Evolutionary conservation across 164 flowering plant species (phyloP), one percentile per base, ranked within the genome.

Genomic region (Vitis rotundifolia): DNA sequence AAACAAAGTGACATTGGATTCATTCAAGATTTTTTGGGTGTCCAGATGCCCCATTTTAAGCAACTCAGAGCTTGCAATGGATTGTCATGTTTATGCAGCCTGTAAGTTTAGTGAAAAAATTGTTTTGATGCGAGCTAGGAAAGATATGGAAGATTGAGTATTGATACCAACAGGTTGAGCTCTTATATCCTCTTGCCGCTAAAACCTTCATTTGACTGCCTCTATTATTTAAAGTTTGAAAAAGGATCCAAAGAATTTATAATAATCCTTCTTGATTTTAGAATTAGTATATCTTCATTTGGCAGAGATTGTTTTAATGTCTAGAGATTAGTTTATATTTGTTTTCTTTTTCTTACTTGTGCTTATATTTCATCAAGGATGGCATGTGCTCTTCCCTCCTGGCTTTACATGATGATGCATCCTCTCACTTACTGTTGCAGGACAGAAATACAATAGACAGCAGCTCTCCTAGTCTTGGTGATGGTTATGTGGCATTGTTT

Each of bases 401-500:
- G 8, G 11, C 9, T 49, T 8, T 54, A 50, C 28, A 10, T 31
- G 61, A 28, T 16, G 68, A 4, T 10, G 22, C 12, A 14, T 57
- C 50, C 54, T 65, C 18, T 49, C 26, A 66, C 50, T 64, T 65
- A 51, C 66, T 13, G 15, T 76, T 71, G 77, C 81, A 88, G 93
- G 86, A 84, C 26, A 54, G 19, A 59, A 83, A 78, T 52, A 76
- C 71, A 68, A 49, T 70, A 56, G 73, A 59, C 16, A 63, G 67
- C 29, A 66, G 72, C 61, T 72, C 82, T 57, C 54, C 83, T 55
- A 76, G 73, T 77, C 28, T 79, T 70, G 81, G 82, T 60, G 90
- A 87, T 68, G 75, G 85, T 62, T 85, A 88, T 72, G 84, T 94
- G 61, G 80, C 90, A 71, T 72, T 90, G 78, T 88, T 91, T 80